Percentiles rank a stretch among this genome's conserved stretches.
Evolutionary conservation across 805 yeast species (phyloP).

Genomic region (Candida pseudoglaebosa): DNA sequence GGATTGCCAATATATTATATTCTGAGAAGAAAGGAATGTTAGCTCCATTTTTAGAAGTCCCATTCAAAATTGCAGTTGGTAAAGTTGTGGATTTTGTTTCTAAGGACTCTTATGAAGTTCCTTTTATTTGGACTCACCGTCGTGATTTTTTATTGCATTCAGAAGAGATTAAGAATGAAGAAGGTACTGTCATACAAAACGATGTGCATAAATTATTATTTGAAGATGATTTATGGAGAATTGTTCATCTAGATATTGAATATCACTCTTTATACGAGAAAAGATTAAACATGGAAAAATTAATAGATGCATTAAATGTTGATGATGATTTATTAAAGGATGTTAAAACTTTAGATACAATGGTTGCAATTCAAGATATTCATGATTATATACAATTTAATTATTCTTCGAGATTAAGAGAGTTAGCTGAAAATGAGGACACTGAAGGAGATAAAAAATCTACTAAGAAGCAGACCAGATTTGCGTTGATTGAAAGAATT

Average conservation of each 20-base stretch:
- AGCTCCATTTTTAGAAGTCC: constrained; percentile 36
- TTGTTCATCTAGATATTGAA: constrained; percentile 80
- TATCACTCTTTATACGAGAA: constrained; percentile 82
- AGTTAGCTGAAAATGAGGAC: constrained; percentile 24
- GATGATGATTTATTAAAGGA: constrained; percentile 57
- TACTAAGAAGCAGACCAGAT: constrained; percentile 55
- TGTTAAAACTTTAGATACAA: constrained; percentile 51
- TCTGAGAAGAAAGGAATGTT: constrained; percentile 51
- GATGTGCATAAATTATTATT: constrained; percentile 51
- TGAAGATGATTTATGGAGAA: constrained; percentile 91
- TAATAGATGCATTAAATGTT: constrained; percentile 50
- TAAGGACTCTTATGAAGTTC: constrained; percentile 82
- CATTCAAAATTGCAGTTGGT: constrained; percentile 67
- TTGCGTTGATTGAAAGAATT: constrained; percentile 61
- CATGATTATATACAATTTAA: constrained; percentile 77
- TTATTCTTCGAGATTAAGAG: constrained; percentile 57
- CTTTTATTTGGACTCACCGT: constrained; percentile 92
- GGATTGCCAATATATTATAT: constrained; percentile 70
- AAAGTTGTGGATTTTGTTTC: constrained; percentile 69
- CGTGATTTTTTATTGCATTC: constrained; percentile 77
- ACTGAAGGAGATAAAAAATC: constrained; percentile 12
- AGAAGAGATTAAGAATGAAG: constrained; percentile 39
- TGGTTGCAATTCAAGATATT: constrained; percentile 83
- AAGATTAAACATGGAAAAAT: constrained; percentile 55
- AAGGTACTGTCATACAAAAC: constrained; percentile 28